Percentiles rank a stretch among this genome's conserved stretches.
These are phyloP conservation scores for Penicillium janthinellum DNA, from an alignment of 2,329 filamentous ascomycete species.

Conservation along the genomic window DNA sequence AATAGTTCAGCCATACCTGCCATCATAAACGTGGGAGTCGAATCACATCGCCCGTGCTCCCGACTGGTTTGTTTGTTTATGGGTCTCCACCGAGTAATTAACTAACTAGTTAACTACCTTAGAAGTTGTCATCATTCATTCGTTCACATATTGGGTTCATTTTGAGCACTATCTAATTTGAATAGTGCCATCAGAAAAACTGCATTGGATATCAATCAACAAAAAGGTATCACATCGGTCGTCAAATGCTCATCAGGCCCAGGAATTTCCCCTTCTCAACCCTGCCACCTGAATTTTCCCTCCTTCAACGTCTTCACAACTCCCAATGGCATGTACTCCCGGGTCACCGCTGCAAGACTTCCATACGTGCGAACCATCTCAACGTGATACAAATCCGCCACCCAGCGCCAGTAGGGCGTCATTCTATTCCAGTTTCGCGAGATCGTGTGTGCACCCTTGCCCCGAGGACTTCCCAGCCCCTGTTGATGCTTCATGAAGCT, in stretches of 20 bases:
- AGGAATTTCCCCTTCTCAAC: conserved; percentile 24
- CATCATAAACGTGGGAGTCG: too few species aligned
- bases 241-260: not conserved
- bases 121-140: not conserved
- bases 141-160: not conserved
- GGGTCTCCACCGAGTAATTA: not conserved
- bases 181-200: not conserved
- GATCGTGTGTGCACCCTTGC: conserved; percentile 20
- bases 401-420: conserved; percentile 48
- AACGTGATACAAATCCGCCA: conserved; percentile 43
- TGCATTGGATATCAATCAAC: not conserved
- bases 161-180: not conserved
- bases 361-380: conserved; percentile 47
- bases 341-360: conserved; percentile 43
- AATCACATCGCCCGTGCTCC: too few species aligned
- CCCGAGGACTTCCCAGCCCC: conserved; percentile 8
- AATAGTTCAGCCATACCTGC: not conserved
- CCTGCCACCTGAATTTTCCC: conserved; percentile 46
- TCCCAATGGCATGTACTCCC: conserved; percentile 46
- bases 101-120: too few species aligned
- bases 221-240: not conserved
- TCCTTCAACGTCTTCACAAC: conserved; percentile 47
- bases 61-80: not conserved
- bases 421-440: conserved; percentile 35
- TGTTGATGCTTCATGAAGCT: conserved; percentile 31